Evolutionary conservation across 1,139 yeast species (phyloP).

Genomic region (Yamadazyma epiphylla): DNA sequence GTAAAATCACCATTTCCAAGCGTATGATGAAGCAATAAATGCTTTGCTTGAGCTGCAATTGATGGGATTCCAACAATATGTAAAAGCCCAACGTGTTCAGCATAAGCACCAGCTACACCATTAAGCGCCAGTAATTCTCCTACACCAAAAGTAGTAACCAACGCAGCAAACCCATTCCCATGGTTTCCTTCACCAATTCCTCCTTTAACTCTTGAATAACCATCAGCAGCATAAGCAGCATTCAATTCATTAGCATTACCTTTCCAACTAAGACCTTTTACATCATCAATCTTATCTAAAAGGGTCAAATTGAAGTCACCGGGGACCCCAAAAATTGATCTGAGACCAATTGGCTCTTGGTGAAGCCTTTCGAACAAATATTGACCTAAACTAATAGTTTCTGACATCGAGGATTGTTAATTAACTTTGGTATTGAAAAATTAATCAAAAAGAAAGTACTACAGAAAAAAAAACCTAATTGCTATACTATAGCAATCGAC

Average conservation of each 20-base stretch:
- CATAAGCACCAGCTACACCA: conserved; percentile 40
- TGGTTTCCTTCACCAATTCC: conserved; percentile 8
- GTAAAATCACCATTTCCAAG: conserved; percentile 84
- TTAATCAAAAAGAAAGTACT: too few relatives aligned
- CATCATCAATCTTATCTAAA: conserved; percentile 62
- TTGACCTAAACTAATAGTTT: conserved; percentile 49
- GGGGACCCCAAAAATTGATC: conserved; percentile 74
- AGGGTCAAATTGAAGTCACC: conserved; percentile 74
- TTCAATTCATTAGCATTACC: conserved; percentile 72
- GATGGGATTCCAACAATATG: conserved; percentile 45
- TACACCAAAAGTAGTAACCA: conserved; percentile 67
- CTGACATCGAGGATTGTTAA: conserved; percentile 8
- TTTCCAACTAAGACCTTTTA: conserved; percentile 60
- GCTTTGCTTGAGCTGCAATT: conserved; percentile 60
- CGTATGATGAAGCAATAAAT: conserved; percentile 53
- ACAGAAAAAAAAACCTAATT: too few relatives aligned
- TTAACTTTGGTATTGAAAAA: neutral
- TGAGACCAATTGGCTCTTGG: conserved; percentile 48
- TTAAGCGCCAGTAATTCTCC: conserved; percentile 47
- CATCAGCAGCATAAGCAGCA: conserved; percentile 72
- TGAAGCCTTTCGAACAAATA: conserved; percentile 60
- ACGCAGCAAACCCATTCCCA: conserved; percentile 43
- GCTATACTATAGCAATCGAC: too few relatives aligned
- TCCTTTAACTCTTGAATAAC: conserved; percentile 59
- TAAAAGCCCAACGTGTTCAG: conserved; percentile 39